Evolutionary conservation across 805 yeast species (phyloP).

Genomic region (Clavispora fructus): DNA sequence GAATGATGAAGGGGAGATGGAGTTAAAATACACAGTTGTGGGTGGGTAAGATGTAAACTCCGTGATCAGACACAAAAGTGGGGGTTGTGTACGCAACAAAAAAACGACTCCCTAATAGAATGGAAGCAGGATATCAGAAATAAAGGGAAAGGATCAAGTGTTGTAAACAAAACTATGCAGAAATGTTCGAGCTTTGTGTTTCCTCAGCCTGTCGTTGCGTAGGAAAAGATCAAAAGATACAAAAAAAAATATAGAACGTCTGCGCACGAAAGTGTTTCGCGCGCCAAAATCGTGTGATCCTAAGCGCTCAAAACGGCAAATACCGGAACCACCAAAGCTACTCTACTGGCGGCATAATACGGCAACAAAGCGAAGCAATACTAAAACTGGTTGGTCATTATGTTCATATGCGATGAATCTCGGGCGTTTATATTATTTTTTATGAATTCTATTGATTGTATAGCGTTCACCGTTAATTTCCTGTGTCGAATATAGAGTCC

Average conservation of each 20-base stretch:
- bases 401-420: too few relatives aligned
- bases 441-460: too few relatives aligned
- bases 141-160: too few relatives aligned
- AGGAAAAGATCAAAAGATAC: not conserved
- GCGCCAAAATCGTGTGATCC: conserved; percentile 6
- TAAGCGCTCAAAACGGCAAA: conserved; percentile 1
- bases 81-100: not conserved
- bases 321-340: conserved; percentile 1
- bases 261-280: not conserved
- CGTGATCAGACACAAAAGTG: not conserved
- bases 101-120: too few relatives aligned
- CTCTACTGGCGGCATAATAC: not conserved
- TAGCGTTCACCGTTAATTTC: too few relatives aligned
- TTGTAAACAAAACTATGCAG: too few relatives aligned
- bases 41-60: not conserved
- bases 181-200: too few relatives aligned
- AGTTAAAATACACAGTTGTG: not conserved
- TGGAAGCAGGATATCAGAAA: too few relatives aligned
- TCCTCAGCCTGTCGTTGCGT: not conserved
- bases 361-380: too few relatives aligned
- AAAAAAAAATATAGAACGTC: not conserved
- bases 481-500: too few relatives aligned
- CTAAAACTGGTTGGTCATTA: too few relatives aligned
- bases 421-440: too few relatives aligned
- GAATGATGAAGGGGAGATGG: not conserved